These are phyloP conservation scores for Globisporangium cylindrosporum DNA, from an alignment of 352 stramenopile genomes.

Conservation along the genomic window DNA sequence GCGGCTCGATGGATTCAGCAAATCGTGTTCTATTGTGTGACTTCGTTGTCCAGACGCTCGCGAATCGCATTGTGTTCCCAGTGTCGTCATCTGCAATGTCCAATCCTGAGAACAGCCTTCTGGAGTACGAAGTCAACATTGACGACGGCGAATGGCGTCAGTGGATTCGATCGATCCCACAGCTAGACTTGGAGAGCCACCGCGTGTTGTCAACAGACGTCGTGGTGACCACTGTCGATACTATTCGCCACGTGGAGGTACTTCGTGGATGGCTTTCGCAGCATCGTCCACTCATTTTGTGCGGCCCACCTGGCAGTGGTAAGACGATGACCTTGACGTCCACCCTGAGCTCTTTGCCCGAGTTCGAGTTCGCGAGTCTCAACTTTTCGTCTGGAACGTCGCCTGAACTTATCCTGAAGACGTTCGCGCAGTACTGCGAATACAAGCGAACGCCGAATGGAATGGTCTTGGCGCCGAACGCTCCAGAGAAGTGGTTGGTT, in stretches of 20 bases:
- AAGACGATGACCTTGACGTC: constrained; percentile 99
- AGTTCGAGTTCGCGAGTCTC: constrained; percentile 97
- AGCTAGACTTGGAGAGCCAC: constrained; percentile 98
- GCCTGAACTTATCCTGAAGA: constrained; percentile 98
- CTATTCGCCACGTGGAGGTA: constrained; percentile 97
- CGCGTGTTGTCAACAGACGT: constrained; percentile 95
- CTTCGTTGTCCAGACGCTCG: constrained; percentile 85
- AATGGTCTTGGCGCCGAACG: constrained; percentile 94
- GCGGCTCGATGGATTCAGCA: constrained; percentile 93
- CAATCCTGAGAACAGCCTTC: constrained; percentile 77
- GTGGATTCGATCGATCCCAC: constrained; percentile 95
- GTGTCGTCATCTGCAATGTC: constrained; percentile 41
- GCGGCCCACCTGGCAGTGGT: constrained; percentile 96
- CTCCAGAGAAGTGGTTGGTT: constrained; percentile 97
- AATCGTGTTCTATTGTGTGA: constrained; percentile 92
- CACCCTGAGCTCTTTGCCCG: constrained; percentile 95
- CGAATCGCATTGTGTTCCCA: constrained; percentile 88
- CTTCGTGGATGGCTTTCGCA: constrained; percentile 96
- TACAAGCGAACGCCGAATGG: constrained; percentile 97
- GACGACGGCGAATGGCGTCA: constrained; percentile 96
- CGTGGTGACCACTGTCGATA: constrained; percentile 99
- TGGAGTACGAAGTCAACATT: constrained; percentile 97
- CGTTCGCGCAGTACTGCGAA: constrained; percentile 98
- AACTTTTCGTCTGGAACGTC: constrained; percentile 99
- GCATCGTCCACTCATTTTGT: constrained; percentile 96